phyloP scores from a whole-genome alignment of 176 grass and related monocot genomes.

The Lolium rigidum region DNA sequence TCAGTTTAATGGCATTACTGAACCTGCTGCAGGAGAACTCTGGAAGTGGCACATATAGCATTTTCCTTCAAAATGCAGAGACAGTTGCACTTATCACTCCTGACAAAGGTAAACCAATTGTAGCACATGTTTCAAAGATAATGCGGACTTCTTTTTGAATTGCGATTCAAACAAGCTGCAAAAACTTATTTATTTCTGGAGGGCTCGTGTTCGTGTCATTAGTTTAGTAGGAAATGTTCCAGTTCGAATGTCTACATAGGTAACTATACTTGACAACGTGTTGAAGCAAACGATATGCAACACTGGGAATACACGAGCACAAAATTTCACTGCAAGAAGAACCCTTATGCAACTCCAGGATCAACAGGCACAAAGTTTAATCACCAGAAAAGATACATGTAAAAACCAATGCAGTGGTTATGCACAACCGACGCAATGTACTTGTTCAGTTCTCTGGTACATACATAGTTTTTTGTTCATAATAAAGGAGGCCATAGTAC shows the following conservation, averaged over 20 bases:
- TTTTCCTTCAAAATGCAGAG: conserved; percentile 96
- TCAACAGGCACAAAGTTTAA: background rate
- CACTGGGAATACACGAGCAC: background rate
- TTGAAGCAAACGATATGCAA: background rate
- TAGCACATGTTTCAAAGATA: background rate
- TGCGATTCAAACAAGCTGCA: background rate
- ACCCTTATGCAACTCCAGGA: background rate
- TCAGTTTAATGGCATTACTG: conserved; percentile 35
- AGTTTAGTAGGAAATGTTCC: background rate
- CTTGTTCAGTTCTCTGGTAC: background rate
- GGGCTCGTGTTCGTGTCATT: background rate
- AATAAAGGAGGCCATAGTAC: too few relatives aligned
- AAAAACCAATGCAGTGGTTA: too few relatives aligned
- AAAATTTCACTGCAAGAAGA: background rate
- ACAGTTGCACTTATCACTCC: conserved; percentile 83
- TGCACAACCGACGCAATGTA: background rate
- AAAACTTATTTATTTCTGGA: background rate
- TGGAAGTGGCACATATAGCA: conserved; percentile 73
- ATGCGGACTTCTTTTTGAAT: too few relatives aligned
- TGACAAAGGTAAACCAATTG: conserved; percentile 49
- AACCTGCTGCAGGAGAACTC: conserved; percentile 52
- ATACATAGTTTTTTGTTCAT: background rate
- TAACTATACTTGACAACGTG: background rate
- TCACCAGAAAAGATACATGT: too few relatives aligned
- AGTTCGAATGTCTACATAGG: too few relatives aligned